These are phyloP conservation scores for Boletus subparvulus DNA, from an alignment of 768 basidiomycete genomes.

Conservation along the genomic window DNA sequence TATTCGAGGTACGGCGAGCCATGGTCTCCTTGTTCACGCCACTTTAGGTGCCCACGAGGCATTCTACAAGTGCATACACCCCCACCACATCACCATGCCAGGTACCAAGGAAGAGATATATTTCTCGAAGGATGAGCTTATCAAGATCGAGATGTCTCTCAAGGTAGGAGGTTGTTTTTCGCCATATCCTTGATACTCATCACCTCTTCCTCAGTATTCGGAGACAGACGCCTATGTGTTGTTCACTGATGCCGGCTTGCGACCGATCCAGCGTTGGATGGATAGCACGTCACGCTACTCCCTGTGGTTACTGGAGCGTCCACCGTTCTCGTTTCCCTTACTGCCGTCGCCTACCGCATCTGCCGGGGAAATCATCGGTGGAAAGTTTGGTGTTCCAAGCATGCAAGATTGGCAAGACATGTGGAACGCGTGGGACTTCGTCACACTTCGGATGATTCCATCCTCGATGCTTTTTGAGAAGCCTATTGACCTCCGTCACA, in stretches of 20 bases:
- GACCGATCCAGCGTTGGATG: slow-evolving; percentile 84
- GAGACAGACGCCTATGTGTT: slow-evolving; percentile 64
- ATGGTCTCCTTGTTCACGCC: not conserved
- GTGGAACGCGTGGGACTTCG: slow-evolving; percentile 88
- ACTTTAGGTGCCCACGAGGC: slow-evolving; percentile 77
- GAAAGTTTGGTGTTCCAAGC: slow-evolving; percentile 64
- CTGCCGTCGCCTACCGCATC: slow-evolving; percentile 40
- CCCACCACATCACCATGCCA: slow-evolving; percentile 59
- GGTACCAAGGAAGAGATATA: slow-evolving; percentile 40
- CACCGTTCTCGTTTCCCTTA: slow-evolving; percentile 73
- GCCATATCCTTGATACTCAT: not conserved
- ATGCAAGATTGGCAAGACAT: slow-evolving; percentile 76
- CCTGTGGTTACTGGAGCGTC: slow-evolving; percentile 89
- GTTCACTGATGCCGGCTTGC: slow-evolving; percentile 73
- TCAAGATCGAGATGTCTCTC: slow-evolving; percentile 84
- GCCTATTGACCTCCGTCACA: slow-evolving; percentile 92
- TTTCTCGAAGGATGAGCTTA: slow-evolving; percentile 69
- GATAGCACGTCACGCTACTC: slow-evolving; percentile 73
- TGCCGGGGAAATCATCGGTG: slow-evolving; percentile 18
- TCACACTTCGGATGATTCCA: slow-evolving; percentile 86
- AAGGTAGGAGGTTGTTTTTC: slow-evolving; percentile 58
- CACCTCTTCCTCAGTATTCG: slow-evolving; percentile 60
- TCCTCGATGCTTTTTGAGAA: slow-evolving; percentile 81
- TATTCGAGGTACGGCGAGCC: not conserved
- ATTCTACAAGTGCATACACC: slow-evolving; percentile 66